Evolutionary conservation across 176 grass and related monocot species (phyloP), one percentile per base, ranked within the genome.

Genomic region (Eleusine coracana): DNA sequence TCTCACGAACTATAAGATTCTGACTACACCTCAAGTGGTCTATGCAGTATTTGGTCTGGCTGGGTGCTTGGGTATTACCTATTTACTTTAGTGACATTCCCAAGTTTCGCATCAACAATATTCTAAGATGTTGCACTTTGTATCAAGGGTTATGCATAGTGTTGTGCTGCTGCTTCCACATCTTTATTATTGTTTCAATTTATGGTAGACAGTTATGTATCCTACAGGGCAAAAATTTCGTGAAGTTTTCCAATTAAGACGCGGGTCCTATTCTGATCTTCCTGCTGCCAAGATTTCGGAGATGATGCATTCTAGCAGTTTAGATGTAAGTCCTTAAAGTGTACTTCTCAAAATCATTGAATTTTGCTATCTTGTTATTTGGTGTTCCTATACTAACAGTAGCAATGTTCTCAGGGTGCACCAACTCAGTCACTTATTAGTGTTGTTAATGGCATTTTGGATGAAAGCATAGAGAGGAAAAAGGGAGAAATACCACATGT

Each of bases 401-500:
- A 78, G 51, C 81, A 39, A 48, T 79, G 13, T 89, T 82, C 41
- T 86, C 68, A 99, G 96, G 96, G 88, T 92, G 93, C 93, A 66
- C 76, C 96, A 10, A 99, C 96, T 67, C 91, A 92, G 70, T 94
- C 96, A 60, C 93, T 99, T 85, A 88, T 99, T 41, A 96, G 78
- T 29, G 93, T 96, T 70, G 80, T 93, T 65, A 99, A 93, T 87
- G 89, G 96, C 70, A 98, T 98, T 85, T 79, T 98, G 72, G 92
- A 98, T 65, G 96, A 98, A 91, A 98, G 96, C 70, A 95, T 98
- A 77, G 96, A 95, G 63, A 95, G 92, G 76, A 98, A 91, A 90
- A 98, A 98, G 76, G 96, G 96, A 83, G 96, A 98, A 87, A 95
- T 92, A 80, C 89, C 96, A 27, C 96, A 98, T 83, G 96, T 95